Conservation (phyloP, 1,139 yeast species). For the Hansenula sp. region DNA sequence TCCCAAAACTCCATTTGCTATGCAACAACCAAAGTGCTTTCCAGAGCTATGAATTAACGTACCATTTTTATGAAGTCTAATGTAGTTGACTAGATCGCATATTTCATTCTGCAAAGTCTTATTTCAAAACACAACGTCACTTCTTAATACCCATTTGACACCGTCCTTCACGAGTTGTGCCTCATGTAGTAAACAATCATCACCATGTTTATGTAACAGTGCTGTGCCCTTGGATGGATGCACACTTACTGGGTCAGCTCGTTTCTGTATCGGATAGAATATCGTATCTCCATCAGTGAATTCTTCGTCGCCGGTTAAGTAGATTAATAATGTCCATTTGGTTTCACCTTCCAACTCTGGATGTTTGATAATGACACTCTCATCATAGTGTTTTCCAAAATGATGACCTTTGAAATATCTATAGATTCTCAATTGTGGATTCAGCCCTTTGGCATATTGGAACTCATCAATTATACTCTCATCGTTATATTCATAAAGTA, state of each 20-base stretch:
- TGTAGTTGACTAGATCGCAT: background rate
- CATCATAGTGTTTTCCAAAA: constrained; percentile 64
- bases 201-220: constrained; percentile 63
- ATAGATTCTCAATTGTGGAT: constrained; percentile 56
- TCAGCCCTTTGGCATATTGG: constrained; percentile 43
- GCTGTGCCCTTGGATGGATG: constrained; percentile 58
- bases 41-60: too few species aligned
- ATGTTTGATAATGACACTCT: constrained; percentile 39
- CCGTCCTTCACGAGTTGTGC: constrained; percentile 52
- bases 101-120: too few species aligned
- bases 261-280: constrained; percentile 35
- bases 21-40: too few species aligned
- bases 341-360: constrained; percentile 36
- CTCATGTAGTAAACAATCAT: constrained; percentile 60
- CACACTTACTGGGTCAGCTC: constrained; percentile 19
- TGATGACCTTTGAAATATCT: constrained; percentile 56
- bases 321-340: constrained; percentile 57
- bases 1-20: too few species aligned
- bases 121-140: constrained; percentile 53
- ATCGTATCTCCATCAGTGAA: constrained; percentile 63
- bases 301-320: constrained; percentile 54
- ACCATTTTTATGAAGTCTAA: too few species aligned
- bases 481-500: constrained; percentile 21
- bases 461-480: constrained; percentile 33
- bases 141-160: constrained; percentile 61